Conservation (phyloP, 345 rosid genomes). For the Angophora floribunda region DNA sequence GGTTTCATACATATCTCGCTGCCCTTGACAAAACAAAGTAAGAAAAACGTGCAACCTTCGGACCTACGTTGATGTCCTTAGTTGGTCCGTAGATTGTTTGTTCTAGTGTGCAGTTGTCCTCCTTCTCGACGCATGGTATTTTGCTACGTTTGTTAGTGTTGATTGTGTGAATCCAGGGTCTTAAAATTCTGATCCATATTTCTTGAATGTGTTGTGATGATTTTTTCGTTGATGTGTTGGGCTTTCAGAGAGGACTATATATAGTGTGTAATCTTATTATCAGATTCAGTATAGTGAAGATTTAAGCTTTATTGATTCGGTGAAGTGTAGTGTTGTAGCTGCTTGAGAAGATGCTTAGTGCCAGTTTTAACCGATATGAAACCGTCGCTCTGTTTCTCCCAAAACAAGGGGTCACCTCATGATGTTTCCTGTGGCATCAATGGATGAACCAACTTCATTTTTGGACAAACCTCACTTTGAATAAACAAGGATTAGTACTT, state of each 20-base stretch:
- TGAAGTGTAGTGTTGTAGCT: background rate
- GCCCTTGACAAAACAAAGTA: constrained; percentile 62
- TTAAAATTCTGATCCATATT: background rate
- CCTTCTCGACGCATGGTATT: background rate
- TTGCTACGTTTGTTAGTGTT: background rate
- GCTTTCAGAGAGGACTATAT: background rate
- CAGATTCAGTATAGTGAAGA: background rate
- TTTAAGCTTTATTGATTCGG: background rate
- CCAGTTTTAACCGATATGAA: background rate
- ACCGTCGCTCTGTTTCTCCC: background rate
- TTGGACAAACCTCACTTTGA: background rate
- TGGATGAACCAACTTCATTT: background rate
- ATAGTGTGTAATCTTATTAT: background rate
- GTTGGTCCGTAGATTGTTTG: background rate
- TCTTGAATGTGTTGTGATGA: background rate
- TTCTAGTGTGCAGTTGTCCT: background rate
- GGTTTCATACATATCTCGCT: constrained; percentile 85
- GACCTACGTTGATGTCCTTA: background rate
- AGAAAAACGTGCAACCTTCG: constrained; percentile 36
- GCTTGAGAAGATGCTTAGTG: background rate
- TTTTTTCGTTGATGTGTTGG: background rate
- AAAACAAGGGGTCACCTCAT: background rate
- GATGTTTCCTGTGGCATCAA: background rate
- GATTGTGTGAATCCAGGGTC: background rate
- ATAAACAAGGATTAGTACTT: no score